Conservation (phyloP, 257 asterid genomes). For the Voacanga thouarsii region DNA sequence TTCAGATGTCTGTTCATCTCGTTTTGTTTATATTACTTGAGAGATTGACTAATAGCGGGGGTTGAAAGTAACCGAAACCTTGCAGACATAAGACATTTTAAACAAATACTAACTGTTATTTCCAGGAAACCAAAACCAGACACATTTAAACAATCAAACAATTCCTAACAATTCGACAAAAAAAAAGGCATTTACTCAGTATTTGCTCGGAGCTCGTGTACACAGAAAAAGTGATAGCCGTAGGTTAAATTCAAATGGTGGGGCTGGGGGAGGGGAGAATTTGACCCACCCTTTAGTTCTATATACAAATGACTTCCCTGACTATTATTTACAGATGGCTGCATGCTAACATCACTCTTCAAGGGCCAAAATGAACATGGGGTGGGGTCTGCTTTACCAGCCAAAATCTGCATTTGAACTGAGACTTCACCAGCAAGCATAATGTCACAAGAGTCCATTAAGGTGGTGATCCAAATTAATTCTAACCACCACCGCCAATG, state of each 20-base stretch:
- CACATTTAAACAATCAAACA: neutral
- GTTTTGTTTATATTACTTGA: neutral
- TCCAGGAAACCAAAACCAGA: no score
- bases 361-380: neutral
- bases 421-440: neutral
- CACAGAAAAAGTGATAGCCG: neutral
- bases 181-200: neutral
- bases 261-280: no score
- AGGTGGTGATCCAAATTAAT: neutral
- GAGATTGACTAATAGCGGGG: no score
- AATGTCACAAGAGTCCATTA: neutral
- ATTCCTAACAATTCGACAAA: neutral
- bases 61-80: neutral
- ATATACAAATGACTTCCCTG: neutral
- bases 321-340: neutral
- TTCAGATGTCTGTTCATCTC: neutral
- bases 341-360: neutral
- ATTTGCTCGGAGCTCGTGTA: neutral
- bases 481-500: neutral
- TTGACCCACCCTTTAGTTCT: neutral
- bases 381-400: neutral
- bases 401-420: neutral
- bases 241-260: no score
- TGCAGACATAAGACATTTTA: neutral
- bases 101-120: neutral